phyloP scores from a whole-genome alignment of 352 stramenopile species.

The Hyaloperonospora arabidopsidis region DNA sequence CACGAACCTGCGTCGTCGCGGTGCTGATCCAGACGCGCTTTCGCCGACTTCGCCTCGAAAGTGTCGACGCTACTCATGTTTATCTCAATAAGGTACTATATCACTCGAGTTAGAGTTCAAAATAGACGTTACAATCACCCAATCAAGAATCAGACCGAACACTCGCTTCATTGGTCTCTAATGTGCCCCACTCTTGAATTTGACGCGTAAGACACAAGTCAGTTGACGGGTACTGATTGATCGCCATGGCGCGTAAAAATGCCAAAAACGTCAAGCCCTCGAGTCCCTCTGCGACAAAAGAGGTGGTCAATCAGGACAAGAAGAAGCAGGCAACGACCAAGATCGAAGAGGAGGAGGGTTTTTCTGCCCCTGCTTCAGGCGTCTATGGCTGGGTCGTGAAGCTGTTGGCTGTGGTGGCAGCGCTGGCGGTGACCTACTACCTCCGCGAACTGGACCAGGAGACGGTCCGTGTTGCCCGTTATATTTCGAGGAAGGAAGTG shows the following conservation, averaged over 20 bases:
- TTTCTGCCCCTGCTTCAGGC: not conserved
- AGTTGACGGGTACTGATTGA: not conserved
- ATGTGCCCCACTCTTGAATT: too few species aligned
- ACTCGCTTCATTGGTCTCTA: too few species aligned
- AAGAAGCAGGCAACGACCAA: slow-evolving; percentile 6
- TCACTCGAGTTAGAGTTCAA: not conserved
- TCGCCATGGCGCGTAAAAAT: slow-evolving; percentile 25
- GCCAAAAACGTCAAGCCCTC: slow-evolving; percentile 16
- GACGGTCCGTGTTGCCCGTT: slow-evolving; percentile 13
- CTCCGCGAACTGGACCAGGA: slow-evolving; percentile 17
- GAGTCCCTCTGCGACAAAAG: slow-evolving; percentile 6
- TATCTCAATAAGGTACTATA: not conserved
- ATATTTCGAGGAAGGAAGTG: slow-evolving; percentile 31
- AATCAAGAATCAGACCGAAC: too few species aligned
- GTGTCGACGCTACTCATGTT: slow-evolving; percentile 15
- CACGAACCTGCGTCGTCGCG: slow-evolving; percentile 20
- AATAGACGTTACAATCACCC: not conserved
- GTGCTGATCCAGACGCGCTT: slow-evolving; percentile 28
- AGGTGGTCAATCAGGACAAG: slow-evolving; percentile 8
- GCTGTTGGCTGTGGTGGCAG: slow-evolving; percentile 13
- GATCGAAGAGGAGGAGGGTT: not conserved
- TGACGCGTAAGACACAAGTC: too few species aligned
- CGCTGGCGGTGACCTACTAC: slow-evolving; percentile 17
- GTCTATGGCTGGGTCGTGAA: slow-evolving; percentile 28
- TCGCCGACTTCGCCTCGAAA: slow-evolving; percentile 24